Base-by-base conservation (phyloP, 2,329 filamentous ascomycete genomes). In the Triangularia setosa region DNA sequence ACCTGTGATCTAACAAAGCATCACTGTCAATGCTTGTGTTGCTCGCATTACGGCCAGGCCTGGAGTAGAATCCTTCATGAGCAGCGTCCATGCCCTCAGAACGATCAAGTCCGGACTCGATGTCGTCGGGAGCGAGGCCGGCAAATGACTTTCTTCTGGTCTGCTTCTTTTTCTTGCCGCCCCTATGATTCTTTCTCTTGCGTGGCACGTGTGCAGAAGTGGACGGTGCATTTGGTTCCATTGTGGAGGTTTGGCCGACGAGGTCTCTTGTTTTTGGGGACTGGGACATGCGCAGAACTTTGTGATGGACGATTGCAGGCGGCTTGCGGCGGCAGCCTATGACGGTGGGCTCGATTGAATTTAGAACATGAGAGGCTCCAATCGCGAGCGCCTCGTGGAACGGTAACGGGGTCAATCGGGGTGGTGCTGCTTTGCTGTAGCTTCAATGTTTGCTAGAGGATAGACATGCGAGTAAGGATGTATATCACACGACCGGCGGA, bases 11-110 rank as follows among this genome's bases (percentile, higher is more conserved):
- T 18, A 98, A 80, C 69, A 98, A 79, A 7, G 87, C 89, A 74
- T 96, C 90, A 75, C 93, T 97, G 70, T 97, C 94, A 68, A 98
- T 80, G 75, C 94, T 98, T 0, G 91, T 93, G 71, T 84, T 88
- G 78, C 94, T 98, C 68, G 88, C 74, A 73, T 90, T 92, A 54
- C 79, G 77, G 7, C 80, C 73, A 60, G 79, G 76, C 64, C 83
- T 74, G 69, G 79, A 75, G 73, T 85, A 85, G 73, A 86, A 82
- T 55, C 76, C 79, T 65, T 79, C 74, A 64, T 76, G 52, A 21
- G 25, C 70, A 54, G 74, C 74, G 25, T 27, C n/a, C 6, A 71
- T 65, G 9, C 66, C 70, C 61, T 79, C 77, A 18, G 76, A 75
- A 60, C 80, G 76, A 60, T 72, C 73, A 64, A 54, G 58, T 54